Conservation (phyloP, 2,329 filamentous ascomycete genomes). For the Arthrobotrys sinensis region DNA sequence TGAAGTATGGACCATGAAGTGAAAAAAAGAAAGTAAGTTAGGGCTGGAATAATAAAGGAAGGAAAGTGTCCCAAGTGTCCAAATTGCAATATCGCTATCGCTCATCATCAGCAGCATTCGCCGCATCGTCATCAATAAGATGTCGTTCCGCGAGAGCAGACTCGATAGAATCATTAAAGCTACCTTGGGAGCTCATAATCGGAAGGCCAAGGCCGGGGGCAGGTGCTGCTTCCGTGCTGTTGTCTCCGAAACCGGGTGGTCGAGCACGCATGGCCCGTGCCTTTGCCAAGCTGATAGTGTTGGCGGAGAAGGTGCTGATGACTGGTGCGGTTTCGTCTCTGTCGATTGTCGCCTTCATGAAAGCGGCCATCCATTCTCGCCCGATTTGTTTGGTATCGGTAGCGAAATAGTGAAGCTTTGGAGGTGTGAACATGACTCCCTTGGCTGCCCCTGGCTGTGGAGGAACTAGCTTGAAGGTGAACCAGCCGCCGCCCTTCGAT, state of each 20-base stretch:
- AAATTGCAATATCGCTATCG: conserved; percentile 30
- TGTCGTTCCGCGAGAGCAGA: conserved; percentile 58
- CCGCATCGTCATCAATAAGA: conserved; percentile 54
- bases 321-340: conserved; percentile 85
- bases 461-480: conserved; percentile 98
- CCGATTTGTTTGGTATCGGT: conserved; percentile 91
- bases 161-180: conserved; percentile 60
- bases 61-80: background rate
- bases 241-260: conserved; percentile 75
- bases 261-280: conserved; percentile 89
- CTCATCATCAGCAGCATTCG: conserved; percentile 55
- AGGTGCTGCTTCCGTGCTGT: conserved; percentile 38
- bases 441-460: conserved; percentile 88
- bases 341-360: conserved; percentile 99
- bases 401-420: conserved; percentile 96
- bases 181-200: conserved; percentile 60
- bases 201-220: conserved; percentile 47
- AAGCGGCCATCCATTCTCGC: conserved; percentile 95
- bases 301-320: conserved; percentile 94
- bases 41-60: background rate
- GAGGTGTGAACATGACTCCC: conserved; percentile 97
- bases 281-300: conserved; percentile 93
- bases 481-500: conserved; percentile 76
- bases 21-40: conserved; percentile 38
- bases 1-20: conserved; percentile 58